Percentiles rank a stretch among this genome's conserved stretches.
These are phyloP conservation scores for Barnettozyma populi DNA, from an alignment of 805 yeast species.

Conservation along the genomic window DNA sequence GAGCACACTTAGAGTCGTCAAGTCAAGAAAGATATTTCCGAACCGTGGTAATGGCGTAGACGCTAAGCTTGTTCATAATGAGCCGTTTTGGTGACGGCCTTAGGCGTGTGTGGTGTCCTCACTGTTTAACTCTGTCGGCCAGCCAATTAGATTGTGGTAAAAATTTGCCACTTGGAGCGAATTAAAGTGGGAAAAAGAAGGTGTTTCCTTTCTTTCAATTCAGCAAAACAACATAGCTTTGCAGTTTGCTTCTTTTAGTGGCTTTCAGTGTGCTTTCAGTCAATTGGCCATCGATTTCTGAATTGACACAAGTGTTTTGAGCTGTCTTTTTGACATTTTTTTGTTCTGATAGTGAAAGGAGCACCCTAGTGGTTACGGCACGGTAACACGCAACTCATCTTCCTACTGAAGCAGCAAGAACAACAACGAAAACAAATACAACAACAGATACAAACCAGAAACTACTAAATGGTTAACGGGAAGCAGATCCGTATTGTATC, in stretches of 20 bases:
- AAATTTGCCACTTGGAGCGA: background rate
- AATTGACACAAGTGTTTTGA: background rate
- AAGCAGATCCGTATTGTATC: conserved; percentile 72
- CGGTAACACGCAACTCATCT: too few relatives aligned
- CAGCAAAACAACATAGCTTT: background rate
- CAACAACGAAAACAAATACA: background rate
- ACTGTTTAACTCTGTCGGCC: background rate
- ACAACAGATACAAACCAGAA: background rate
- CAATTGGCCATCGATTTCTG: background rate
- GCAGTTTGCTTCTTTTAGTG: background rate
- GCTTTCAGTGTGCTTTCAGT: background rate
- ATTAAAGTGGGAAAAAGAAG: background rate
- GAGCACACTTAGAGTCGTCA: too few relatives aligned
- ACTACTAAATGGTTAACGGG: conserved; percentile 5
- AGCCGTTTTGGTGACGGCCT: too few relatives aligned
- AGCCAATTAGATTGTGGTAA: background rate
- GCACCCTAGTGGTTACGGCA: background rate
- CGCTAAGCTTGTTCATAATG: too few relatives aligned
- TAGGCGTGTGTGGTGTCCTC: too few relatives aligned
- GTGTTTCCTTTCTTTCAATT: background rate
- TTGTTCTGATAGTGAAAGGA: background rate
- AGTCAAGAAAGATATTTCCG: too few relatives aligned
- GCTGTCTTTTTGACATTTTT: background rate
- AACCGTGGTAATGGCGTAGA: too few relatives aligned
- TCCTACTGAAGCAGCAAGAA: too few relatives aligned